Evolutionary conservation across 2,329 filamentous ascomycete genomes (phyloP), one percentile per base, ranked within the genome.

Genomic region (Knufia petricola): DNA sequence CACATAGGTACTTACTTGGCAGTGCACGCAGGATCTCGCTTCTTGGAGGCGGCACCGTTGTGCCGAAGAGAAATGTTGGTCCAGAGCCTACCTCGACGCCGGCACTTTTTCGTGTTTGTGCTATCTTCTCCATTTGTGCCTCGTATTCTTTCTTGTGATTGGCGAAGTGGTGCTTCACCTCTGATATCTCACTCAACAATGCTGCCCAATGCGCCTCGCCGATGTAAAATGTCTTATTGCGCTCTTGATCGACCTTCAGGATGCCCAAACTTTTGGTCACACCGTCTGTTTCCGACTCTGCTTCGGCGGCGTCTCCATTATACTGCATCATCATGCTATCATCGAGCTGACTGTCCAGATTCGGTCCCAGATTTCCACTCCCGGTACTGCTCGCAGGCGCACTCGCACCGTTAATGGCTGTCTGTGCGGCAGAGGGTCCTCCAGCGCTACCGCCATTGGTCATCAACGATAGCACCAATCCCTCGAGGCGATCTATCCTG

Each of bases 401-500:
- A 36, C 49, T 55, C 12, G 47, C 32, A 34, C 30, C 37, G 13
- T 52, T 50, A 20, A 64, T 58, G 4, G 55, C 60, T 28, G 78
- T 77, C 50, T 76, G 72, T n/a, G 78, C 78, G 42, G 78, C 78
- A 15, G 73, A 65, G 2, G 74, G 72, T 19, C 78, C 78, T 40
- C 75, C 73, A 48, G 77, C 74, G 55, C 77, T 73, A n/a, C 74
- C 76, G 50, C 87, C 87, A 64, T 86, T 89, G 62, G 90, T 90
- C 90, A 96, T 95, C 62, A 96, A 68, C 23, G 87, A 94, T 56
- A 96, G 69, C 52, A 96, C 90, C 64, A 96, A 72, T 59, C 86
- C 85, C 75, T 96, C 90, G 57, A 96, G 75, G 60, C 90, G 81
- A 71, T 96, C 89, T 69, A 96, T 96, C 64, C 92, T 85, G 63